Conservation (phyloP, 148 eudicot species). For the Agrostemma githago region DNA sequence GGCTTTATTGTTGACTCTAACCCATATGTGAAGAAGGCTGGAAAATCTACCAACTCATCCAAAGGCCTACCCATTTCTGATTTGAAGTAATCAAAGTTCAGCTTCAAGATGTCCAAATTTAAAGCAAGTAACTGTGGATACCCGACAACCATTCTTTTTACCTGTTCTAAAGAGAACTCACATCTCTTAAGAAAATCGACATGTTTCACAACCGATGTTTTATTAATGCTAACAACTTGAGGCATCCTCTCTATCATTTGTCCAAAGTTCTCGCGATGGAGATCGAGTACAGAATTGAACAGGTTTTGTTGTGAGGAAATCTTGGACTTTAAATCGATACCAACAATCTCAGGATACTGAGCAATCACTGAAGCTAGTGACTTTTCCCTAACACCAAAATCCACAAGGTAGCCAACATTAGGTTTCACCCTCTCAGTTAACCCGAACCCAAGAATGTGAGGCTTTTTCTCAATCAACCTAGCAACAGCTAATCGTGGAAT, state of each 20-base stretch:
- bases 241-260: constrained; percentile 89
- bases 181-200: constrained; percentile 68
- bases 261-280: constrained; percentile 65
- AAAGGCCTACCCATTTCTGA: constrained; percentile 62
- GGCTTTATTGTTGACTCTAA: constrained; percentile 88
- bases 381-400: constrained; percentile 54
- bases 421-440: constrained; percentile 67
- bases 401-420: constrained; percentile 58
- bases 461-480: constrained; percentile 76
- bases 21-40: constrained; percentile 91
- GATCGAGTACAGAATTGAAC: constrained; percentile 44
- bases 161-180: constrained; percentile 55
- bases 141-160: constrained; percentile 71
- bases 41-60: constrained; percentile 80
- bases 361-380: constrained; percentile 73
- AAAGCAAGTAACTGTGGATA: constrained; percentile 93
- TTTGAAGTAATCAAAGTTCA: constrained; percentile 66
- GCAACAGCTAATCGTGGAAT: constrained; percentile 72
- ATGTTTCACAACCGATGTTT: constrained; percentile 59
- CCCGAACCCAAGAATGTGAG: constrained; percentile 86
- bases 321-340: constrained; percentile 61
- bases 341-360: constrained; percentile 91
- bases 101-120: constrained; percentile 82
- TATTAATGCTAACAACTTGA: constrained; percentile 61
- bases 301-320: constrained; percentile 45